Base-by-base conservation (phyloP, 495 filamentous ascomycete genomes). In the Neurospora hispaniola region DNA sequence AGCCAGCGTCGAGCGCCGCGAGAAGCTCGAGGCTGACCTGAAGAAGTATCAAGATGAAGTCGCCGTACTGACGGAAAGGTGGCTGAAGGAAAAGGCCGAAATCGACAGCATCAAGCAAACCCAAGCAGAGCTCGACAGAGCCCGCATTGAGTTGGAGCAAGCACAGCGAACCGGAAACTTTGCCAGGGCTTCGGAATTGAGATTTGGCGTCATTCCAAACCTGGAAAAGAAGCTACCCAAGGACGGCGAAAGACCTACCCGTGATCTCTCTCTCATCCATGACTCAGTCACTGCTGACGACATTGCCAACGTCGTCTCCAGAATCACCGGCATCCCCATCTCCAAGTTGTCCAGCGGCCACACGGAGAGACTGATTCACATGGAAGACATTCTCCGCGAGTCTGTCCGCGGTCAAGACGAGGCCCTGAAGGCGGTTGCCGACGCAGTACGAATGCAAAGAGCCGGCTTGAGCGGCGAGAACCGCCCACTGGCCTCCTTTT, bases 281-380 rank as follows among this genome's bases (percentile, higher is more conserved):
- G 95, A 99, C 76, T 92, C 94, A 3, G 96, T 99, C 9, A 95
- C 91, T 2, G 88, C 94, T 7, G 94, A 98, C 77, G 95, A 99
- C 77, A 99, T 99, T 79, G 94, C 91, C 42, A 89, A 87, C 70
- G 96, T 99, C 20, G 96, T 99, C 6, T 94, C 93, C 4, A 88
- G 92, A 44, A 89, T 93, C 42, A 98, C 96, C 5, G 96, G 96
- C 69, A 98, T 98, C 70, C 96, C 96, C 1, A 90, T 94, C 27
- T 90, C 89, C 48, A 97, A 96, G 78, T 85, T 99, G 27, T 96
- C 96, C 79, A 90, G 92, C 39, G 95, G 96, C 23, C 95, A 98
- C 73, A 89, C 94, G 23, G 94, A 98, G 79, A 94, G 95, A 78
- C 82, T 99, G 18, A 90, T 99, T 71, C 90, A 91, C 75, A 98